Base-by-base conservation (phyloP, 2,329 filamentous ascomycete species). In the Arthrobotrys megalospora region DNA sequence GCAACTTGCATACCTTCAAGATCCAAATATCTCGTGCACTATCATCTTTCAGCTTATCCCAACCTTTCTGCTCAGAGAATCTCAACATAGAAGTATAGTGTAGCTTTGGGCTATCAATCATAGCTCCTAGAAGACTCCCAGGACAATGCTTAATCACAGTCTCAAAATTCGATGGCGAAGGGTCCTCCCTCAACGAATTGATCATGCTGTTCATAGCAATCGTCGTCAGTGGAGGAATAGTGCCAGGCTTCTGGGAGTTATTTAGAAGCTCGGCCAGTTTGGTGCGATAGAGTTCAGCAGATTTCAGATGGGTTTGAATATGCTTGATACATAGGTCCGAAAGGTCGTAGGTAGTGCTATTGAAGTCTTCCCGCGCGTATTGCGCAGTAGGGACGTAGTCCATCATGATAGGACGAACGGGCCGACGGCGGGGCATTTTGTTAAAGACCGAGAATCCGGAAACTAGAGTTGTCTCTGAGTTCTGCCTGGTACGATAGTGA, bases 11-110 rank as follows among this genome's bases (percentile, higher is more conserved):
- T 43, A 78, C 75, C 52, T 67, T 75, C 10, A 80, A 64, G 36
- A 81, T 80, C 80, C 80, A 81, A 34, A 73, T 64, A 73, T 81
- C 80, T 11, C 80, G 66, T 19, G 65, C 67, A 32, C 79, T 80
- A 28, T 79, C 79, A 32, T 80, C 79, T 14, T 80, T 72, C 34
- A 73, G 28, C 34, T 67, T 79, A 62, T 80, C 78, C 68, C 75
- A 77, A 5, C 72, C 65, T n/a, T 79, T 76, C 47, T 75, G 53
- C 32, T 78, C 75, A 8, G 75, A 36, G 47, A 80, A 76, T 28
- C 67, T 55, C 41, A 80, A 32, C 47, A 81, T 80, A 12, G 78
- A 71, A n/a, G 60, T 81, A 48, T 81, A 81, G 67, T 80, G 80
- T 47, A 81, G 58, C 21, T 77, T 77, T 1, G 80, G 80, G 36